Evolutionary conservation across 2,329 filamentous ascomycete species (phyloP).

Genomic region (Verticillium isaacii): DNA sequence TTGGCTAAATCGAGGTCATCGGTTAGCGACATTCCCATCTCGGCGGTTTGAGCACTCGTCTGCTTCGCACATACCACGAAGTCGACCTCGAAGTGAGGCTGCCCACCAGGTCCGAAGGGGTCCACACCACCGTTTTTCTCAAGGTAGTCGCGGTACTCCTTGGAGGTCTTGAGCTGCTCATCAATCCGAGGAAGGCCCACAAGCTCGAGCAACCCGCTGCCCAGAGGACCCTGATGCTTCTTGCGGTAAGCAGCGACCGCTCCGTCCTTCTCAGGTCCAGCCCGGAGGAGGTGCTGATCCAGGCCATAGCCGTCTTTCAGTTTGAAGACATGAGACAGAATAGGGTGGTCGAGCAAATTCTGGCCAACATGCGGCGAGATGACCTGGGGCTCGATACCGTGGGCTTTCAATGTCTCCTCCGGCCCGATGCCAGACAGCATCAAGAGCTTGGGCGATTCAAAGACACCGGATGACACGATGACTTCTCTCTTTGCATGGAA

Average conservation of each 20-base stretch:
- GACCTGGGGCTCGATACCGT: constrained; percentile 47
- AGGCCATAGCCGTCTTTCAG: constrained; percentile 34
- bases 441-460: constrained; percentile 60
- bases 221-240: constrained; percentile 31
- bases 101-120: constrained; percentile 50
- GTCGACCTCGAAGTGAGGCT: constrained; percentile 59
- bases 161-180: constrained; percentile 40
- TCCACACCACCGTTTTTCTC: constrained; percentile 38
- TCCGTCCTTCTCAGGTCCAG: constrained; percentile 25
- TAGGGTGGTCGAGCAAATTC: constrained; percentile 60
- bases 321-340: constrained; percentile 44
- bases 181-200: constrained; percentile 55
- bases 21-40: not conserved
- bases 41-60: not conserved
- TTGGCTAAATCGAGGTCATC: constrained; percentile 15
- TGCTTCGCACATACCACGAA: constrained; percentile 36
- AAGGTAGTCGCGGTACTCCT: constrained; percentile 39
- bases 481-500: constrained; percentile 45
- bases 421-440: constrained; percentile 62
- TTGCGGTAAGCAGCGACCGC: constrained; percentile 29
- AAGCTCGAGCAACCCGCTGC: constrained; percentile 40
- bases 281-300: constrained; percentile 34
- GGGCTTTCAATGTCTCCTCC: constrained; percentile 40
- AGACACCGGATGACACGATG: constrained; percentile 47
- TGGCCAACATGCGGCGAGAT: constrained; percentile 59